These are phyloP conservation scores for Angomonas deanei DNA, from an alignment of 208 protist genomes.

Conservation along the genomic window DNA sequence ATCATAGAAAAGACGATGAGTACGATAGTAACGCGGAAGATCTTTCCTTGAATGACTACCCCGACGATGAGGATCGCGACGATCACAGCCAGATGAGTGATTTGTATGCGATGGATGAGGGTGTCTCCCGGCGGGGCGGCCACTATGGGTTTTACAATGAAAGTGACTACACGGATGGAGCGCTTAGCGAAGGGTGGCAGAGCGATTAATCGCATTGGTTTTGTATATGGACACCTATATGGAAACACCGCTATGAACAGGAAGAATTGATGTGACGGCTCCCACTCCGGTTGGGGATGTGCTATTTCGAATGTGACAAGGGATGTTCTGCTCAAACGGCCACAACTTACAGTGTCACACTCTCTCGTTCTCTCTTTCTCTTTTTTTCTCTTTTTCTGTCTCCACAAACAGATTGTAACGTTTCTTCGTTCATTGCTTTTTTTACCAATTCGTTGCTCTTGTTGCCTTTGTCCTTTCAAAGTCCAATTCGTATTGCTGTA, in stretches of 20 bases:
- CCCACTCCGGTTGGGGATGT: too few relatives aligned
- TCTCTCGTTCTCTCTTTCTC: not conserved
- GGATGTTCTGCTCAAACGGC: too few relatives aligned
- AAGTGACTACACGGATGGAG: conserved; percentile 37
- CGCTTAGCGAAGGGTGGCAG: conserved; percentile 43
- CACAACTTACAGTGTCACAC: too few relatives aligned
- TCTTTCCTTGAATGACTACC: conserved; percentile 83
- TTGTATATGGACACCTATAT: too few relatives aligned
- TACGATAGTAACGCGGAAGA: conserved; percentile 90
- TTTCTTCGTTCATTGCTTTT: not conserved
- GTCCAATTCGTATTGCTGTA: not conserved
- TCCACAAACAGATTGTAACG: not conserved
- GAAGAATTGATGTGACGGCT: too few relatives aligned
- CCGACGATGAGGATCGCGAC: conserved; percentile 43
- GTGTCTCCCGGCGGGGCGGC: not conserved
- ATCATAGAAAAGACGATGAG: conserved; percentile 86
- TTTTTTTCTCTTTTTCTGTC: not conserved
- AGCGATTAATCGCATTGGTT: conserved; percentile 29
- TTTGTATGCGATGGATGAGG: conserved; percentile 5
- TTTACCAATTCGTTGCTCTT: not conserved
- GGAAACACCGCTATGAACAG: too few relatives aligned
- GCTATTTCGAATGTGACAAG: too few relatives aligned
- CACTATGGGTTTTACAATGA: conserved; percentile 45
- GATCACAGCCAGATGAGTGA: conserved; percentile 8
- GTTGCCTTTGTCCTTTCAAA: not conserved